These are phyloP conservation scores for Claviceps sp. DNA, from an alignment of 2,329 filamentous ascomycete species.

Conservation along the genomic window DNA sequence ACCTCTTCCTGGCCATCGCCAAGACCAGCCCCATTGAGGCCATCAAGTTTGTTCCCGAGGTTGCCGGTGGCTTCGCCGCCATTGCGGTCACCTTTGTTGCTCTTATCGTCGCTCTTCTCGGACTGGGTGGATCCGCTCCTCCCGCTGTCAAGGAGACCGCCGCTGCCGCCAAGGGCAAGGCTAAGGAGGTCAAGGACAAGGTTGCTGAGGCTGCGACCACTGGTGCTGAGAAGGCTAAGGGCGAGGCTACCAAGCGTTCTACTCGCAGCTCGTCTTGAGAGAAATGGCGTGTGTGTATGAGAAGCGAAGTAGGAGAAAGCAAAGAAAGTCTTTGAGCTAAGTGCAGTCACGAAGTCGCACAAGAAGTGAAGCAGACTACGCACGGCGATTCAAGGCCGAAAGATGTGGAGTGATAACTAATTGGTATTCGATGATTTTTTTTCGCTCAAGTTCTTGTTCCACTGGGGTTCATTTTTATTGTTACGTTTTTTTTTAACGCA, in stretches of 20 bases:
- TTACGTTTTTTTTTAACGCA: too few relatives aligned
- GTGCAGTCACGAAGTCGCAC: background rate
- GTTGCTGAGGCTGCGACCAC: conserved; percentile 42
- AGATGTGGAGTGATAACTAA: too few relatives aligned
- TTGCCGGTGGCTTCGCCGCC: conserved; percentile 67
- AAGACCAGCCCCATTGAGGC: conserved; percentile 74
- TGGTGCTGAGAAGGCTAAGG: conserved; percentile 62
- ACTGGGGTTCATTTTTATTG: too few relatives aligned
- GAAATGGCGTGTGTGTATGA: background rate
- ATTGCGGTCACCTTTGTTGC: conserved; percentile 57
- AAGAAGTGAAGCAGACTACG: background rate
- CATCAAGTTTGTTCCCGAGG: conserved; percentile 80
- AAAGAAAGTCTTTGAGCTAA: background rate
- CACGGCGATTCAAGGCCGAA: too few relatives aligned
- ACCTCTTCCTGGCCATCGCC: conserved; percentile 76
- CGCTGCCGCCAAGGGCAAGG: conserved; percentile 52
- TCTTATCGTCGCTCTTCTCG: conserved; percentile 53
- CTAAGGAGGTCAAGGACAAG: conserved; percentile 58
- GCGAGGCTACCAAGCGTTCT: conserved; percentile 50
- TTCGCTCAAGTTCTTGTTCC: too few relatives aligned
- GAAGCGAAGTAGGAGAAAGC: background rate
- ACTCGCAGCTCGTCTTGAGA: conserved; percentile 42
- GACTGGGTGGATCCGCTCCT: conserved; percentile 51
- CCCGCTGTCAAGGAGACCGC: conserved; percentile 64
- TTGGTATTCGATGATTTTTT: too few relatives aligned